Base-by-base conservation (phyloP, 768 basidiomycete species). In the Boletales sp. region DNA sequence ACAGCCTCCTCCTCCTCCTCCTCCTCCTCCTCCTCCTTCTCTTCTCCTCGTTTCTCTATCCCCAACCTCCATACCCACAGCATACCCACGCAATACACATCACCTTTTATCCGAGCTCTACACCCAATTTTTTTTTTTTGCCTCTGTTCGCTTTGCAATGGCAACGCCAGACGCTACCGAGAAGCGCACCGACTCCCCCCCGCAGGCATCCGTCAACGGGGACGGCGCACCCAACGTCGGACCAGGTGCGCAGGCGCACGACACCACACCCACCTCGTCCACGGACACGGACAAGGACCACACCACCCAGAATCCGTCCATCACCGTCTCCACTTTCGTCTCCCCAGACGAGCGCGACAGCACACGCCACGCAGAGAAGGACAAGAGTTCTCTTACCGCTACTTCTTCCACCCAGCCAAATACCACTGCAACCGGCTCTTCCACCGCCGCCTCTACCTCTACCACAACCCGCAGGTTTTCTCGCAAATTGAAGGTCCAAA, bases 321-420 rank as follows among this genome's bases (percentile, higher is more conserved):
- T 60, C 54, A 68, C 66, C 32, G 66, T 64, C 45, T 69, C 65
- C 21, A 66, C 65, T 38, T 68, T 66, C 43, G 65, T 61, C 47
- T 62, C 59, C 21, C 66, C 68, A 53, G 66, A 62, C 53, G 66
- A 68, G 43, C 66, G 62, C 51, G 66, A 68, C 42, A 66, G 56
- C 39, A 48, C 63, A 18, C 69, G 65, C 52, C 54, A 55, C n/a
- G 47, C 48, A 53, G 69, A 73, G 21, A 68, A 63, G 62, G 76
- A 78, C 61, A 76, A 74, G 61, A 74, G 66, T 48, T 77, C 76
- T 8, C 64, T 77, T 18, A 65, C 72, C 34, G 75, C 75, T 42
- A 72, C 74, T 39, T 71, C 73, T 2, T 63, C 72, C 42, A 77
- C 67, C 9, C 73, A 73, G 24, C 71, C 74, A 40, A 63, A 74